These are phyloP conservation scores for Aspergillus novofumigatus DNA, from an alignment of 2,329 filamentous ascomycete species.

Conservation along the genomic window DNA sequence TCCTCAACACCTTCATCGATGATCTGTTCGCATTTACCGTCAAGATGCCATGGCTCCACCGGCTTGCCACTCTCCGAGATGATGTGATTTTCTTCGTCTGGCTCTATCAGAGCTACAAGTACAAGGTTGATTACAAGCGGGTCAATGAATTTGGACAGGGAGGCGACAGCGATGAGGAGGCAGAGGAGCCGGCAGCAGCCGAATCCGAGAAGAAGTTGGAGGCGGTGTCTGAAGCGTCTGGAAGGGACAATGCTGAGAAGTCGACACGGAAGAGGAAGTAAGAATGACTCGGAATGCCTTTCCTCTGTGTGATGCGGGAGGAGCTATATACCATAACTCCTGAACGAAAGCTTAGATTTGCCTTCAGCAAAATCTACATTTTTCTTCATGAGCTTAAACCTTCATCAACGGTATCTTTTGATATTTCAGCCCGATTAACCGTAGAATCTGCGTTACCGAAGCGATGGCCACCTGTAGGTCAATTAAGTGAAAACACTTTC, in stretches of 20 bases:
- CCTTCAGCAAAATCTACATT: neutral
- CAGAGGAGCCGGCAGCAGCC: constrained; percentile 40
- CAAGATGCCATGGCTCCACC: constrained; percentile 95
- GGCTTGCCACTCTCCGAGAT: constrained; percentile 86
- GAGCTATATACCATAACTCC: neutral
- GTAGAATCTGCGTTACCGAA: neutral
- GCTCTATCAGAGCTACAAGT: constrained; percentile 88
- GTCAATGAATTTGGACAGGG: constrained; percentile 99
- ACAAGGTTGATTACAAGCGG: constrained; percentile 83
- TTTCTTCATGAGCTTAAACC: neutral
- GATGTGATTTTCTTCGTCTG: constrained; percentile 99
- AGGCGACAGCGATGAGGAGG: constrained; percentile 75
- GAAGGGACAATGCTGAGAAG: constrained; percentile 23
- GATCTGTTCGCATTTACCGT: constrained; percentile 98
- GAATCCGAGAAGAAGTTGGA: constrained; percentile 19
- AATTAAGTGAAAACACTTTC: no score
- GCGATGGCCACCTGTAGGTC: neutral
- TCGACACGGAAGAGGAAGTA: constrained; percentile 35
- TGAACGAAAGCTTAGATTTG: neutral
- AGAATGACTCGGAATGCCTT: neutral
- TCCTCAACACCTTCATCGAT: constrained; percentile 97
- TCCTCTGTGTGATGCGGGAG: neutral
- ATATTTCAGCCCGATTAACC: neutral
- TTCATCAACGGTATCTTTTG: neutral
- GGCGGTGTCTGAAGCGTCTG: constrained; percentile 23